Percentiles rank a stretch among this genome's conserved stretches.
phyloP scores from a whole-genome alignment of 345 rosid genomes.

The Camelina sativa region DNA sequence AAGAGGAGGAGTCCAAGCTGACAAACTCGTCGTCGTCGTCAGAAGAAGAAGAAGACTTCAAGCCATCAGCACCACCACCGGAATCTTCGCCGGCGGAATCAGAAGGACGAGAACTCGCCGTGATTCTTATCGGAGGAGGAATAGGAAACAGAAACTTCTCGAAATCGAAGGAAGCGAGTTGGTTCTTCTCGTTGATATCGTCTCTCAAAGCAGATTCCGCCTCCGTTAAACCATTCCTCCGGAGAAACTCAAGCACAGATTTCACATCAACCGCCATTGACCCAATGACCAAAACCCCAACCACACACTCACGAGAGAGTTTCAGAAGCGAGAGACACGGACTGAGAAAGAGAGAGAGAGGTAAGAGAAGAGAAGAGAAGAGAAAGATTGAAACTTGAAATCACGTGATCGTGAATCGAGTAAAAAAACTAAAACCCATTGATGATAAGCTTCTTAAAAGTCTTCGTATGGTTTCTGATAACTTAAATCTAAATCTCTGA shows the following conservation, averaged over 20 bases:
- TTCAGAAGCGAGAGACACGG: conserved; percentile 8
- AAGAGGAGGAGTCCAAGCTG: conserved; percentile 83
- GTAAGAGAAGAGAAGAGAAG: neutral
- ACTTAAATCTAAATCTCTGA: conserved; percentile 23
- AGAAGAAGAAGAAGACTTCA: conserved; percentile 49
- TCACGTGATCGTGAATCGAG: conserved; percentile 51
- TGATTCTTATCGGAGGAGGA: conserved; percentile 81
- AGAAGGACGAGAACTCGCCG: conserved; percentile 44
- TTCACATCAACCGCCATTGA: conserved; percentile 56
- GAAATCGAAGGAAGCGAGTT: conserved; percentile 72
- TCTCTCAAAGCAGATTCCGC: conserved; percentile 73
- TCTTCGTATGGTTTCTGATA: conserved; percentile 49
- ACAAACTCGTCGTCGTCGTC: conserved; percentile 74
- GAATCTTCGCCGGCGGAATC: conserved; percentile 38
- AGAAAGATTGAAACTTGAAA: conserved; percentile 23
- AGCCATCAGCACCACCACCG: conserved; percentile 30
- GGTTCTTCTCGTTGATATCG: conserved; percentile 65
- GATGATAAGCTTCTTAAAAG: conserved; percentile 41
- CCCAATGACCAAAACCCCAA: neutral
- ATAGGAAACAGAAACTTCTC: conserved; percentile 86
- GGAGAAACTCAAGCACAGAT: conserved; percentile 65
- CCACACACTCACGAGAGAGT: conserved; percentile 47
- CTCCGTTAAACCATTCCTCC: conserved; percentile 65
- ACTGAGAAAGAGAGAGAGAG: conserved; percentile 11
- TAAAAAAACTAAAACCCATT: conserved; percentile 33